Conservation (phyloP, 768 basidiomycete genomes). For the Naganishia vaughanmartiniae region DNA sequence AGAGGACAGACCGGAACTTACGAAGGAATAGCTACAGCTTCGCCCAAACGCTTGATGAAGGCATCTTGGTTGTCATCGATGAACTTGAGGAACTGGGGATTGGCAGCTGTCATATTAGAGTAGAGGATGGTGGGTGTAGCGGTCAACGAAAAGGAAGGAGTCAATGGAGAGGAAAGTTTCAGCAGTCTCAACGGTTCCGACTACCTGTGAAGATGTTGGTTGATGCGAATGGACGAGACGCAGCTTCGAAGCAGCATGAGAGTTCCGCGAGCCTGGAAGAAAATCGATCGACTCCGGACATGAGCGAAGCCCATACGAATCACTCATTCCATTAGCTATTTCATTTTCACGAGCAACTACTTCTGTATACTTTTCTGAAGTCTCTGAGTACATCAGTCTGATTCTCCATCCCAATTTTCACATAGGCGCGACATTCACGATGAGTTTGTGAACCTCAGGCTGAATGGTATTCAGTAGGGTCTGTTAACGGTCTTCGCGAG, state of each 20-base stretch:
- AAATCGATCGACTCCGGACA: slow-evolving; percentile 23
- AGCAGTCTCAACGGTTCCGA: background rate
- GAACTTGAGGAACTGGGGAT: slow-evolving; percentile 54
- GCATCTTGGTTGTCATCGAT: slow-evolving; percentile 68
- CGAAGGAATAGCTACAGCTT: slow-evolving; percentile 83
- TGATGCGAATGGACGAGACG: background rate
- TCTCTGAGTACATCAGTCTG: too few relatives aligned
- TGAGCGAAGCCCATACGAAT: slow-evolving; percentile 7
- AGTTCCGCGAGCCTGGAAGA: background rate
- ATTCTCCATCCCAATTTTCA: too few relatives aligned
- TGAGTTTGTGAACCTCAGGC: too few relatives aligned
- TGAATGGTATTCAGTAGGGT: too few relatives aligned
- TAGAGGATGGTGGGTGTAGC: background rate
- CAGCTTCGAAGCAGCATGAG: background rate
- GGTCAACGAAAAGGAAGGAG: background rate
- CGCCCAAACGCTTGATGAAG: slow-evolving; percentile 74
- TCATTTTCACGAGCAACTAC: background rate
- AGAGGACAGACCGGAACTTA: slow-evolving; percentile 25
- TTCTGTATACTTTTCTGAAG: background rate
- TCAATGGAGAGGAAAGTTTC: background rate
- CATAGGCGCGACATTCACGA: too few relatives aligned
- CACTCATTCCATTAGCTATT: background rate
- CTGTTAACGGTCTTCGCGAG: too few relatives aligned
- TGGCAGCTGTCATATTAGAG: slow-evolving; percentile 15
- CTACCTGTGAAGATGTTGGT: background rate